Percentiles rank a stretch among this genome's conserved stretches.
phyloP scores from a whole-genome alignment of 1,139 yeast species.

The Suhomyces maxii region DNA sequence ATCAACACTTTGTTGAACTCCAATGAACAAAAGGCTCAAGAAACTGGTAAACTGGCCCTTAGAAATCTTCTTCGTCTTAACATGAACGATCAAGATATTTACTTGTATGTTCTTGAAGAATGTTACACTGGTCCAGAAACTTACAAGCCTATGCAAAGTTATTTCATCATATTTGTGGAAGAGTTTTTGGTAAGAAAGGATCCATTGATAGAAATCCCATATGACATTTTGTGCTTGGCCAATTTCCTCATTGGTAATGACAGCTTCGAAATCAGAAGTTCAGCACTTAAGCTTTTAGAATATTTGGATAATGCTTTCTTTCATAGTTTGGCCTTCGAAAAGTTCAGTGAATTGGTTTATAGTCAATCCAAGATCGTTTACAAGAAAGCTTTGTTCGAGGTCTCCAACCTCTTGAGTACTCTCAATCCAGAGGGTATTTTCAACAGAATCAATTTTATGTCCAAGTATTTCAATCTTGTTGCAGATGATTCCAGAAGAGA shows the following conservation, averaged over 20 bases:
- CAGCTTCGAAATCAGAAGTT: conserved; percentile 54
- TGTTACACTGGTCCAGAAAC: conserved; percentile 62
- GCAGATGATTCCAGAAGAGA: conserved; percentile 62
- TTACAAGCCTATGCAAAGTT: conserved; percentile 58
- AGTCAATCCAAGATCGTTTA: conserved; percentile 72
- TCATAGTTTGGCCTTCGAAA: conserved; percentile 34
- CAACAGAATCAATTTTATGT: conserved; percentile 68
- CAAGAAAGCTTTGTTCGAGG: conserved; percentile 71
- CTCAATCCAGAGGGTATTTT: conserved; percentile 59
- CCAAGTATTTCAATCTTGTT: conserved; percentile 67
- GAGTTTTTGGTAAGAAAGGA: conserved; percentile 44
- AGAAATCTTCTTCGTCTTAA: conserved; percentile 64
- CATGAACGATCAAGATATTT: conserved; percentile 54
- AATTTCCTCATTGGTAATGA: conserved; percentile 71
- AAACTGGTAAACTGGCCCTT: conserved; percentile 72
- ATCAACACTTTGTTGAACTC: conserved; percentile 66
- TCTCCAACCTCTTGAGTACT: conserved; percentile 63
- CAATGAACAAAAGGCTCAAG: conserved; percentile 58
- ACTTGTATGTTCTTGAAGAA: conserved; percentile 62
- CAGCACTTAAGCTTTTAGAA: conserved; percentile 61
- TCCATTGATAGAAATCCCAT: conserved; percentile 44
- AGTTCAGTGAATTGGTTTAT: conserved; percentile 60
- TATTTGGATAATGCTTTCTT: conserved; percentile 56
- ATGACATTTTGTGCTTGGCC: conserved; percentile 64
- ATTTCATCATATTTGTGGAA: conserved; percentile 70